Conservation (phyloP, 1,284 basidiomycete genomes). For the Malassezia psittaci region DNA sequence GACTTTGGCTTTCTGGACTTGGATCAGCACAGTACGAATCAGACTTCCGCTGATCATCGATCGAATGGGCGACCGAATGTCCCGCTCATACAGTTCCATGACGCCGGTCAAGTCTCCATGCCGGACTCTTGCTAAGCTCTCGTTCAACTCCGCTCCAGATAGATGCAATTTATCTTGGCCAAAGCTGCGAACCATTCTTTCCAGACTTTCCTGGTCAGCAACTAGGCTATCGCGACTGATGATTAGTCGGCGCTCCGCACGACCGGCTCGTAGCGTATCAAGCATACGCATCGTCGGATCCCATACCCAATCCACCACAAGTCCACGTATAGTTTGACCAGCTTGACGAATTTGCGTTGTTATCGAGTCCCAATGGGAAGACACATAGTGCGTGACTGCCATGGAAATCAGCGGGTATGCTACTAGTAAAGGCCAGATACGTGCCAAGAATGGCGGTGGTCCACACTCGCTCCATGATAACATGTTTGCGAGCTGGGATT, state of each 20-base stretch:
- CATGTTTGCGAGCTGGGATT: conserved; percentile 1
- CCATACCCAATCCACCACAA: conserved; percentile 73
- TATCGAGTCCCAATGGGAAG: conserved; percentile 31
- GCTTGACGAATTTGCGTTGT: conserved; percentile 55
- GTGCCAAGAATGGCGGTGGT: conserved; percentile 24
- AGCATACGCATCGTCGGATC: conserved; percentile 74
- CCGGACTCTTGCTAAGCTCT: conserved; percentile 57
- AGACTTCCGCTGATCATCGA: conserved; percentile 68
- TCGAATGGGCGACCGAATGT: conserved; percentile 72
- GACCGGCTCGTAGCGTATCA: conserved; percentile 69
- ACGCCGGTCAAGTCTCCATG: conserved; percentile 79
- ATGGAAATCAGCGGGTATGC: conserved; percentile 27
- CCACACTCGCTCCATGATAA: conserved; percentile 15
- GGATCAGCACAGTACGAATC: conserved; percentile 75
- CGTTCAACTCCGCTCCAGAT: conserved; percentile 54
- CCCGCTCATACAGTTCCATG: conserved; percentile 77
- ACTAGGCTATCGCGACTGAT: conserved; percentile 65
- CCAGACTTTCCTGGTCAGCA: conserved; percentile 74
- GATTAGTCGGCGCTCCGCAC: conserved; percentile 57
- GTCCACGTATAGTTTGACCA: conserved; percentile 62
- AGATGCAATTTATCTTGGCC: conserved; percentile 68
- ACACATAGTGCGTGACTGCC: conserved; percentile 20
- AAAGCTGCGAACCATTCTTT: conserved; percentile 80
- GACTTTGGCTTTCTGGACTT: conserved; percentile 93
- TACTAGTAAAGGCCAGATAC: conserved; percentile 35